Percentiles rank a stretch among this genome's conserved stretches.
phyloP scores from a whole-genome alignment of 106 monocot genomes.

The Apostasia shenzhenica region DNA sequence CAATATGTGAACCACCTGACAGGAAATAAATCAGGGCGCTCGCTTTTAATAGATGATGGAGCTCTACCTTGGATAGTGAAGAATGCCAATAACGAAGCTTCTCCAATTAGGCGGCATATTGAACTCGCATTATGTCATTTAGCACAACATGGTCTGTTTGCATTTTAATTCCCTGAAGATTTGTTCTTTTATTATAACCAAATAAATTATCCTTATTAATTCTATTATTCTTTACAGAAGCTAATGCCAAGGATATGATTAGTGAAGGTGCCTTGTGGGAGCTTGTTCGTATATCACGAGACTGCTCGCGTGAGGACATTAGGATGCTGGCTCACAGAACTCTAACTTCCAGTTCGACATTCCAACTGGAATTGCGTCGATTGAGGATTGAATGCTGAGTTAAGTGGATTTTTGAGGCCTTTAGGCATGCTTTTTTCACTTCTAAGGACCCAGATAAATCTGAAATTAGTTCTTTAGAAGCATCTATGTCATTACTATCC shows the following conservation, averaged over 20 bases:
- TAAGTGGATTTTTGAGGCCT: not conserved
- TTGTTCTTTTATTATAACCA: not conserved
- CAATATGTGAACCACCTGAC: not conserved
- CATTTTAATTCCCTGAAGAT: not conserved
- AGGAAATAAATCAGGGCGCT: constrained; percentile 67
- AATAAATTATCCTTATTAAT: not conserved
- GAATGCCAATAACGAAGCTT: constrained; percentile 96
- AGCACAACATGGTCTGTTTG: constrained; percentile 77
- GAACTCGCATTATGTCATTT: constrained; percentile 96
- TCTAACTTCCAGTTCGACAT: constrained; percentile 61
- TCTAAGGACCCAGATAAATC: no score
- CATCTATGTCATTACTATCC: no score
- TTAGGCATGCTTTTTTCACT: not conserved
- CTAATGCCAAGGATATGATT: constrained; percentile 87
- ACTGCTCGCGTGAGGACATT: constrained; percentile 94
- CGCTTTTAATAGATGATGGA: constrained; percentile 90
- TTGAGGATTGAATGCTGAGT: constrained; percentile 68
- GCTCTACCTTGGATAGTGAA: constrained; percentile 93
- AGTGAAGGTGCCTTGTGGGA: constrained; percentile 94
- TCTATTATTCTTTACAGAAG: constrained; percentile 44
- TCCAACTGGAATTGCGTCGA: constrained; percentile 70
- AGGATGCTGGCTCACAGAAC: constrained; percentile 69
- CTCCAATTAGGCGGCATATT: constrained; percentile 87
- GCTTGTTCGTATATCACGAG: constrained; percentile 87
- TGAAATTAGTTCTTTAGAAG: no score